A percentile compares a stretch with the other conserved stretches of the same genome.
Evolutionary conservation across 2,329 filamentous ascomycete genomes (phyloP).

Genomic region (Alternaria gansuensis): DNA sequence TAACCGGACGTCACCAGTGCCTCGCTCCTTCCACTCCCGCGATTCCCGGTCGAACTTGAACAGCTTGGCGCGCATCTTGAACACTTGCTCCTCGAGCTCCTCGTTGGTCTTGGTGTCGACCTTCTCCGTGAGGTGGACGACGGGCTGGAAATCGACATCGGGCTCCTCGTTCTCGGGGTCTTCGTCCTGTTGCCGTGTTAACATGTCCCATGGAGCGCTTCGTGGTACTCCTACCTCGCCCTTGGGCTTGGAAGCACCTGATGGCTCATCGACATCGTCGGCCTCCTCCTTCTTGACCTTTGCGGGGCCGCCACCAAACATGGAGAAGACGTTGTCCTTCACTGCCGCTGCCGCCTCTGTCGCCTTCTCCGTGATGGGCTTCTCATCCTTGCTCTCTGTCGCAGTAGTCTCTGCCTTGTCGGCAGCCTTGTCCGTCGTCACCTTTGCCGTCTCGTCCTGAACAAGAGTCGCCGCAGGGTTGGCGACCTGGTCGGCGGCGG

Average conservation of each 20-base stretch:
- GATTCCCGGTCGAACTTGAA: conserved; percentile 96
- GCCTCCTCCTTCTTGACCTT: conserved; percentile 89
- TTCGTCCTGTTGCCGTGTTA: conserved; percentile 64
- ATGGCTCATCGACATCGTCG: conserved; percentile 76
- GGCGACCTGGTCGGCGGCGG: conserved; percentile 52
- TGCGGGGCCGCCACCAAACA: conserved; percentile 98
- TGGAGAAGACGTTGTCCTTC: conserved; percentile 81
- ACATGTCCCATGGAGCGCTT: not conserved
- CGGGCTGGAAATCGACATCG: conserved; percentile 96
- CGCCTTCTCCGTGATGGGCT: conserved; percentile 56
- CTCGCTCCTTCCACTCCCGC: conserved; percentile 99
- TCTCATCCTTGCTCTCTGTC: conserved; percentile 58
- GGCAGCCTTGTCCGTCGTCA: conserved; percentile 52
- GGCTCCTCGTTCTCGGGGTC: conserved; percentile 87
- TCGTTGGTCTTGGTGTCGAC: conserved; percentile 98
- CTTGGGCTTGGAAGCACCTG: conserved; percentile 73
- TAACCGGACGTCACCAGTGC: conserved; percentile 93
- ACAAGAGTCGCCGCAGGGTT: conserved; percentile 53
- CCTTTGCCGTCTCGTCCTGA: conserved; percentile 57
- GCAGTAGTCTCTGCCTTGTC: conserved; percentile 33
- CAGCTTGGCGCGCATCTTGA: conserved; percentile 99
- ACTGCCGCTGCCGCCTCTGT: conserved; percentile 54
- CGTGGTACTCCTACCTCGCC: conserved; percentile 54
- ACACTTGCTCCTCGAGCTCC: conserved; percentile 94
- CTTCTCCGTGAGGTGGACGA: conserved; percentile 95